Conservation (phyloP, 2,329 filamentous ascomycete genomes). For the Claviceps lovelessii region DNA sequence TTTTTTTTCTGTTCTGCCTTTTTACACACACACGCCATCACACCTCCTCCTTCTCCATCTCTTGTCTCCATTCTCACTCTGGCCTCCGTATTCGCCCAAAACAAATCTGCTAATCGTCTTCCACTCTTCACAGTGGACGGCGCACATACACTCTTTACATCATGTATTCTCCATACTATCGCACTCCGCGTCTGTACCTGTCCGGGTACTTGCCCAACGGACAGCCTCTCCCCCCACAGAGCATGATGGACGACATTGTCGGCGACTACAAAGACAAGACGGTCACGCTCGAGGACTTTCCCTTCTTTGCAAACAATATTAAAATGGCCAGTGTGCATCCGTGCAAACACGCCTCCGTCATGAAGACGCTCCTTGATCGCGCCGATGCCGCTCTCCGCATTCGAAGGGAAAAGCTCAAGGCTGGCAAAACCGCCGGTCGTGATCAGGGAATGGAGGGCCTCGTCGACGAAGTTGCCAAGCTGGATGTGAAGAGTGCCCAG, state of each 20-base stretch:
- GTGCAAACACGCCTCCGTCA: constrained; percentile 92
- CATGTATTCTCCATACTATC: constrained; percentile 92
- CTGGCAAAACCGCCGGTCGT: constrained; percentile 30
- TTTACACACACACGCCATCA: too few species aligned
- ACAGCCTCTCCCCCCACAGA: constrained; percentile 64
- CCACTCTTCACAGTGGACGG: constrained; percentile 44
- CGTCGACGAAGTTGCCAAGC: constrained; percentile 62
- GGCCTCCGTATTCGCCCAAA: too few species aligned
- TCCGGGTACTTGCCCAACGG: constrained; percentile 73
- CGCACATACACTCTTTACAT: constrained; percentile 98
- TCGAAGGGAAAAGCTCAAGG: constrained; percentile 65
- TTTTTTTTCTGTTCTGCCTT: background rate
- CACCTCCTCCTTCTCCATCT: background rate
- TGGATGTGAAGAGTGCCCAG: constrained; percentile 42
- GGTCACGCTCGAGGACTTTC: constrained; percentile 93
- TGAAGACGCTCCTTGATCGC: constrained; percentile 93
- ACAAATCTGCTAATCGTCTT: background rate
- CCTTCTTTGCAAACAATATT: constrained; percentile 77
- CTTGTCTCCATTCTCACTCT: background rate
- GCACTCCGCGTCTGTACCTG: constrained; percentile 86
- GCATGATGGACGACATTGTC: constrained; percentile 95
- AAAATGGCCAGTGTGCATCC: constrained; percentile 97
- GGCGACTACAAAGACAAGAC: constrained; percentile 98
- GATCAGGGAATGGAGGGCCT: constrained; percentile 64
- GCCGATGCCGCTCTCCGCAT: constrained; percentile 87